Base-by-base conservation (phyloP, 495 filamentous ascomycete species). In the Lepraria neglecta region DNA sequence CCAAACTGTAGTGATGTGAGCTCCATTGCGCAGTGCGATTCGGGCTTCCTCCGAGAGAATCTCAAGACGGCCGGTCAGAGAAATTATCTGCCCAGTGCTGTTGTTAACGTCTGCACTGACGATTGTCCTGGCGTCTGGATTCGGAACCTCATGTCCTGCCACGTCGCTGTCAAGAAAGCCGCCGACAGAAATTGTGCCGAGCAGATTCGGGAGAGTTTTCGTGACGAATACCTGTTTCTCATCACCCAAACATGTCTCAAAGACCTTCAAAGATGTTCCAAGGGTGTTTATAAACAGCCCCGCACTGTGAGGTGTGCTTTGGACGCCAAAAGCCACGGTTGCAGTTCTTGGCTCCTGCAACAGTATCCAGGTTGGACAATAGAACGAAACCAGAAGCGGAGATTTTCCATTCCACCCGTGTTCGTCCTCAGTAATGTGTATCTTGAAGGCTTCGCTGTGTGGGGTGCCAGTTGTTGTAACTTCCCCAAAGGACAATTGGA, bases 371-470 rank as follows among this genome's bases (percentile, higher is more conserved):
- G 70, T 69, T 17, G 74, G 69, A 28, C 72, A 71, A 46, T 71
- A 70, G 64, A 74, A 77, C 0, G 74, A 72, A n/a, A 70, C 70
- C 38, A 80, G 61, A 47, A 80, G 53, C 12, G 73, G 58, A 10
- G 73, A 73, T 1, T 61, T 63, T n/a, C 75, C 75, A 4, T 64
- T 56, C 73, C 72, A 78, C 28, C 68, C 61, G 10, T 60, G 56
- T 17, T 62, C 33, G 44, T 76, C 73, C 15, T 67, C 56, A 4
- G 35, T 52, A 44, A 73, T 50, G n/a, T 44, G 55, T 12, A 76
- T 30, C 31, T 51, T 62, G 60, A 71, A 72, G 14, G 55, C 59
- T n/a, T 74, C 67, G 53, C 47, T 56, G 54, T 65, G 61, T 33
- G 61, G 66, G 38, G 53, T 43, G 1, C 72, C 68, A 5, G 44